Conservation (phyloP, 768 basidiomycete species). For the Suillus hirtellus region DNA sequence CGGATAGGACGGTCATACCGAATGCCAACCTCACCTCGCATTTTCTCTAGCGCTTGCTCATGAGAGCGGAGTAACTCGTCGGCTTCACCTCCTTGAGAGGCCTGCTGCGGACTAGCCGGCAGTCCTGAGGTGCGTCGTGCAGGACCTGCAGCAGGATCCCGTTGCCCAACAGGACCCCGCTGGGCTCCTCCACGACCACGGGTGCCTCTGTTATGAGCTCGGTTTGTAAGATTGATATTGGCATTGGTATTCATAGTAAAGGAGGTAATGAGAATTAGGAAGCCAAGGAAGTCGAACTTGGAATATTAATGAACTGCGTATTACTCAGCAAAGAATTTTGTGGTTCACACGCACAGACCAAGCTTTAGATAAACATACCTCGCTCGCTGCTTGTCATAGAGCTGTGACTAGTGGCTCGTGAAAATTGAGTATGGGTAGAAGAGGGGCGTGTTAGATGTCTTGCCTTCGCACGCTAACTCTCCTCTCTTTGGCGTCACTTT, state of each 20-base stretch:
- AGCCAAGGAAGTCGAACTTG: too few relatives aligned
- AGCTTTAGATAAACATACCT: not conserved
- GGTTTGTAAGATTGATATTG: not conserved
- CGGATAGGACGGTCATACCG: conserved; percentile 36
- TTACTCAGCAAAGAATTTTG: not conserved
- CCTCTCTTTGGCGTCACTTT: too few relatives aligned
- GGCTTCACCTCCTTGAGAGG: not conserved
- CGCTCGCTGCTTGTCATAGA: too few relatives aligned
- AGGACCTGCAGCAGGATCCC: not conserved
- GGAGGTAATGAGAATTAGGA: not conserved
- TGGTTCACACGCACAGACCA: not conserved
- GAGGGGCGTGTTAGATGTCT: too few relatives aligned
- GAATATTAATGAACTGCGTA: too few relatives aligned
- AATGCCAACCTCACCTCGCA: conserved; percentile 12
- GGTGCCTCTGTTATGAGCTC: not conserved
- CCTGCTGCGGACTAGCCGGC: not conserved
- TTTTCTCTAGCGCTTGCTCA: not conserved
- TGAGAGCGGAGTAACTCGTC: not conserved
- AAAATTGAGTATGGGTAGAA: too few relatives aligned
- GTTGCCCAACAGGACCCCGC: not conserved
- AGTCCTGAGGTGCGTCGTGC: not conserved
- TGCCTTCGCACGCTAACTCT: too few relatives aligned
- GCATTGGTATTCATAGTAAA: not conserved
- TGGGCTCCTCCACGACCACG: not conserved
- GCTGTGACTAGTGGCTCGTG: too few relatives aligned